Base-by-base conservation (phyloP, 371 early-diverging fungal genomes). In the Coemansia linderi region DNA sequence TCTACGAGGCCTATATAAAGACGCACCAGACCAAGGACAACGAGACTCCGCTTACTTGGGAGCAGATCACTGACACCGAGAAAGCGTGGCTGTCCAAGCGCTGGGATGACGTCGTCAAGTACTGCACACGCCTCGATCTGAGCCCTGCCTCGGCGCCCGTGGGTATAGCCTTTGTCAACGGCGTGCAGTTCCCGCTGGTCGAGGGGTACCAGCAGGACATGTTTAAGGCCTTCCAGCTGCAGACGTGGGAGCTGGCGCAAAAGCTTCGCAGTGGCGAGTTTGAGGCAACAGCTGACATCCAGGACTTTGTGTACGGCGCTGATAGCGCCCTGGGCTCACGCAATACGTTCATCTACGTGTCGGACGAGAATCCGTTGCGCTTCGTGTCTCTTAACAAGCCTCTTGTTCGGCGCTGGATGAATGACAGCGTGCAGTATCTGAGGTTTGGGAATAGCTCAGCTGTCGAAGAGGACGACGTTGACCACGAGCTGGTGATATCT, bases 141-240 rank as follows among this genome's bases (percentile, higher is more conserved):
- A 75, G 76, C 36, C 60, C 71, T 2, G 15, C 38, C 1, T 46
- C 75, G 2, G 46, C 57, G 31, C 71, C 79, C 1, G 52, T 27
- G 1, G 75, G 79, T 7, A 41, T 78, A 29, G 73, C 89, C 46
- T 96, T 94, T 80, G 73, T 91, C 48, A 96, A 96, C 71, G 96
- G 96, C 60, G 90, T 88, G 64, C 83, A 86, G 60, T 69, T 89
- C 52, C 84, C 85, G 10, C 80, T 89, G 68, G 81, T 63, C 38
- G 87, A 89, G 17, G 86, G 83, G 65, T 86, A 81, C 77, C 61
- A 73, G 50, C 68, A 41, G 63, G 50, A 63, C 17, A 56, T 78
- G 17, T 66, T 69, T 44, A 46, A 36, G 12, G 65, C 69, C 12
- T 66, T 68, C 56, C 74, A 73, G 52, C 22, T 27, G 29, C 72